Evolutionary conservation across 1,139 yeast genomes (phyloP), one percentile per base, ranked within the genome.

Genomic region (Wickerhamomyces sp.): DNA sequence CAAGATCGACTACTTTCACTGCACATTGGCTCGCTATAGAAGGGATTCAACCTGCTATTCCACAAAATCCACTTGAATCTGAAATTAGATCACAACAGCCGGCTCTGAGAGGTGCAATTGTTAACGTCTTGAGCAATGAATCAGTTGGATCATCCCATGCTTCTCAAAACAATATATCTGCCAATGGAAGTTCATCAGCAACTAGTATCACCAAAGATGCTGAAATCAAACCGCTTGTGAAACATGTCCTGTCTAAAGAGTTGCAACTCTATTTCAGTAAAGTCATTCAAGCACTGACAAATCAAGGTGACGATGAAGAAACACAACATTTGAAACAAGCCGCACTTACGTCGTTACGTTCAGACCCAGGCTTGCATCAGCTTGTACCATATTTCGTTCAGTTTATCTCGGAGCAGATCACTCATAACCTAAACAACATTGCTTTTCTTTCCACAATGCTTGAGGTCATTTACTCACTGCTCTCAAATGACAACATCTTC

Each of bases 1-100:
- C 99, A 4, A 72, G 97, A 40, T 81, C 84, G 40, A 80, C 95
- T 1, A 80, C 95, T 0, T 89, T 85, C 57, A 87, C 97, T 0
- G 96, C 97, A 2, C 99, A 93, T 59, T 93, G 99, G 98, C 70
- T 93, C 27, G 97, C 98, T 1, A 86, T 93, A 39, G 99, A 93
- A 61, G 99, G 99, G 36, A 96, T 93, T 4, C 99, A 93, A 56
- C 98, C 99, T 2, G 83, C 93, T 35, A 91, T 93, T 38, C 95
- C 96, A 2, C 98, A 93, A 61, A 93, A 93, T 61, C 99, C 99
- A 23, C 75, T 84, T 30, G 77, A 89, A 17, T 70, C 79, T 28
- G 94, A 83, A 49, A 77, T 83, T 37, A 78, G 76, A 52, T 68
- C 70, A 35, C 57, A 81, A 17, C 80, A 85, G 27, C 83, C 89